These are phyloP conservation scores for Rhodotorula toruloides DNA, from an alignment of 768 basidiomycete genomes.

Conservation along the genomic window DNA sequence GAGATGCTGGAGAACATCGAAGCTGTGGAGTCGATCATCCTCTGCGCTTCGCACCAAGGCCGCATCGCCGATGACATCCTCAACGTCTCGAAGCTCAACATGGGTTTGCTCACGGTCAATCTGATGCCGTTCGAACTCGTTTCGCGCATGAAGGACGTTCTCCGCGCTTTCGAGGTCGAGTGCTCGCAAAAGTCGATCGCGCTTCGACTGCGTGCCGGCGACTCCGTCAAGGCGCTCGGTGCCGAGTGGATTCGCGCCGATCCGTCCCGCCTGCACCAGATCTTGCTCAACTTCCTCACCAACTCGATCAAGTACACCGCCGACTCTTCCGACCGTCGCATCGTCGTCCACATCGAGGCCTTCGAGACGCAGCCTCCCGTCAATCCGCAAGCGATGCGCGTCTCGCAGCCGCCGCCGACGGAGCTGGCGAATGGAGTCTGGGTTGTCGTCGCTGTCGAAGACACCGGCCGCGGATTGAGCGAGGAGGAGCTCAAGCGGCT, in stretches of 20 bases:
- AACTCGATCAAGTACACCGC: constrained; percentile 14
- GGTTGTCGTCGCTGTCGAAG: constrained; percentile 23
- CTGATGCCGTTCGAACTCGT: constrained; percentile 14
- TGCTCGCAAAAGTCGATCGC: constrained; percentile 29
- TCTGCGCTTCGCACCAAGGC: constrained; percentile 32
- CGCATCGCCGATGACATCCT: constrained; percentile 37
- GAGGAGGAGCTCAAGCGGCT: constrained; percentile 22
- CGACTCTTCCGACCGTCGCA: constrained; percentile 9
- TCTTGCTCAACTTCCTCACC: constrained; percentile 30
- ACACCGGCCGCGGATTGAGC: constrained; percentile 26
- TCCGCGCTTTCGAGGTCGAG: constrained; percentile 28
- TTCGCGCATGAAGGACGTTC: constrained; percentile 15
- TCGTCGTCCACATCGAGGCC: constrained; percentile 22
- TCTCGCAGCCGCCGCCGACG: neutral
- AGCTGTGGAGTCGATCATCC: constrained; percentile 31
- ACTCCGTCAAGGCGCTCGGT: constrained; percentile 6
- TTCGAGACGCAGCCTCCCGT: neutral
- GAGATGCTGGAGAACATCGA: constrained; percentile 38
- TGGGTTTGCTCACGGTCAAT: constrained; percentile 29
- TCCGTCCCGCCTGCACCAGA: constrained; percentile 20
- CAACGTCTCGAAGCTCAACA: constrained; percentile 31
- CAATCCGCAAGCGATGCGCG: neutral
- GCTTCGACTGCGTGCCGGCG: constrained; percentile 9
- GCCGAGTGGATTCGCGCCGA: constrained; percentile 26
- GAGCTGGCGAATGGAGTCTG: constrained; percentile 2